Evolutionary conservation across 1,284 basidiomycete genomes (phyloP).

Genomic region (Moesziomyces globuligerus): DNA sequence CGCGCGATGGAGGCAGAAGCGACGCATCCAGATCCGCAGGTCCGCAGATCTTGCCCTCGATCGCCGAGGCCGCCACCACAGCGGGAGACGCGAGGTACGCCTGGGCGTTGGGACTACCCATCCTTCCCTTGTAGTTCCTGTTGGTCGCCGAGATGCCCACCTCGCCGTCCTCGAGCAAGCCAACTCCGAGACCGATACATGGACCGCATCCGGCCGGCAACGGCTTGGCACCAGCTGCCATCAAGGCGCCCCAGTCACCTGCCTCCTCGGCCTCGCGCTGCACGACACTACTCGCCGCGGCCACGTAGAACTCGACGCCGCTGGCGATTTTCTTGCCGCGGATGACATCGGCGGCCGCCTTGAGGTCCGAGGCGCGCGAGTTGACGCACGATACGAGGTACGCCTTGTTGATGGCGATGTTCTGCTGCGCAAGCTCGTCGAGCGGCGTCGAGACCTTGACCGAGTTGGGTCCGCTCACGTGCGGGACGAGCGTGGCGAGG

Average conservation of each 20-base stretch:
- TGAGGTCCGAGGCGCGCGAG: conserved; percentile 92
- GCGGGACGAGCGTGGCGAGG: conserved; percentile 90
- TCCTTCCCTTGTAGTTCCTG: conserved; percentile 97
- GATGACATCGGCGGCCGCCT: conserved; percentile 88
- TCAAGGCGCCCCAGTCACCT: conserved; percentile 88
- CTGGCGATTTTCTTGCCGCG: conserved; percentile 81
- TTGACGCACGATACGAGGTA: conserved; percentile 99
- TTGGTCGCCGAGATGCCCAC: conserved; percentile 98
- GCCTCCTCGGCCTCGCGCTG: conserved; percentile 86
- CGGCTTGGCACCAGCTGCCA: conserved; percentile 87
- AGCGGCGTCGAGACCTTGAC: conserved; percentile 95
- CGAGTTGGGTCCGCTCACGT: conserved; percentile 96
- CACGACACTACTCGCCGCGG: conserved; percentile 89
- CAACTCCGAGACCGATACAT: conserved; percentile 94
- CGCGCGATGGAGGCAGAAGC: conserved; percentile 71
- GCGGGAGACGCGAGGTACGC: conserved; percentile 96
- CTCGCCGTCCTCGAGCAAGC: conserved; percentile 91
- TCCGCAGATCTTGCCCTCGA: conserved; percentile 89
- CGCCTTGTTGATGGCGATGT: conserved; percentile 91
- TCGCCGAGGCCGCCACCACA: conserved; percentile 93
- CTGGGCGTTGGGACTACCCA: conserved; percentile 93
- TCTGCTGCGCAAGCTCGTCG: conserved; percentile 78
- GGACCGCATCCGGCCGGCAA: conserved; percentile 96
- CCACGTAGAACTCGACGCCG: conserved; percentile 96
- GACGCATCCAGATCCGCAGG: conserved; percentile 75